These are phyloP conservation scores for Epichloe sylvatica DNA, from an alignment of 2,329 filamentous ascomycete species.

Conservation along the genomic window DNA sequence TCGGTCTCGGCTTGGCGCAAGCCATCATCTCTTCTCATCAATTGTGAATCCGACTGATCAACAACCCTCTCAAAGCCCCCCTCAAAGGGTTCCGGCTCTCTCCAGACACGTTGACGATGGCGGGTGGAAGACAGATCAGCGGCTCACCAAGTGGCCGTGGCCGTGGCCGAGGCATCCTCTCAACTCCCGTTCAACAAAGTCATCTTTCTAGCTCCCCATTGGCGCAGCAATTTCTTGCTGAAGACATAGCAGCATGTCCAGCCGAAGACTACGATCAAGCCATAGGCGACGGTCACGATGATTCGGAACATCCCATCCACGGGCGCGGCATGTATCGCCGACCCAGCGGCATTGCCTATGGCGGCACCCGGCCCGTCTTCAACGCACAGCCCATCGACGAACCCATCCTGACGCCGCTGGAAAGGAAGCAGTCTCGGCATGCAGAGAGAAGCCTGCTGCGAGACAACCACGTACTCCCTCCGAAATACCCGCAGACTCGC, in stretches of 20 bases:
- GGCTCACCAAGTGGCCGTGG: conserved; percentile 4
- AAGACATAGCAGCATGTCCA: conserved; percentile 51
- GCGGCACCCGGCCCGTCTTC: conserved; percentile 55
- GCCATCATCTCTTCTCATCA: background rate
- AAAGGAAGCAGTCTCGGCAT: conserved; percentile 41
- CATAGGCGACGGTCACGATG: conserved; percentile 17
- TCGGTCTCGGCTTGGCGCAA: background rate
- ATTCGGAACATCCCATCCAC: conserved; percentile 21
- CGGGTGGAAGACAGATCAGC: conserved; percentile 1
- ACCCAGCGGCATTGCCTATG: conserved; percentile 62
- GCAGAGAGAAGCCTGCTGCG: conserved; percentile 48
- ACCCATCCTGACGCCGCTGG: conserved; percentile 36
- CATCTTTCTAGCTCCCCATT: conserved; percentile 50
- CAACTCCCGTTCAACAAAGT: conserved; percentile 3
- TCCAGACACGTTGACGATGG: background rate
- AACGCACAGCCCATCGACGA: conserved; percentile 39
- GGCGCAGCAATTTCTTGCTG: conserved; percentile 50
- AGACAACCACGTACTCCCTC: conserved; percentile 52
- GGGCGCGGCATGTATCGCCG: conserved; percentile 53
- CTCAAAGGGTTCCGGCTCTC: background rate
- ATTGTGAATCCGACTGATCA: background rate
- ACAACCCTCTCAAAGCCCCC: background rate
- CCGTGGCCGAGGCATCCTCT: conserved; percentile 1
- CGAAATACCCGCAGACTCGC: conserved; percentile 32
- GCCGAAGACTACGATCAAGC: conserved; percentile 35